Percentiles rank a stretch among this genome's conserved stretches.
Conservation (phyloP, 2,329 filamentous ascomycete genomes). For the Graphilbum sp. region DNA sequence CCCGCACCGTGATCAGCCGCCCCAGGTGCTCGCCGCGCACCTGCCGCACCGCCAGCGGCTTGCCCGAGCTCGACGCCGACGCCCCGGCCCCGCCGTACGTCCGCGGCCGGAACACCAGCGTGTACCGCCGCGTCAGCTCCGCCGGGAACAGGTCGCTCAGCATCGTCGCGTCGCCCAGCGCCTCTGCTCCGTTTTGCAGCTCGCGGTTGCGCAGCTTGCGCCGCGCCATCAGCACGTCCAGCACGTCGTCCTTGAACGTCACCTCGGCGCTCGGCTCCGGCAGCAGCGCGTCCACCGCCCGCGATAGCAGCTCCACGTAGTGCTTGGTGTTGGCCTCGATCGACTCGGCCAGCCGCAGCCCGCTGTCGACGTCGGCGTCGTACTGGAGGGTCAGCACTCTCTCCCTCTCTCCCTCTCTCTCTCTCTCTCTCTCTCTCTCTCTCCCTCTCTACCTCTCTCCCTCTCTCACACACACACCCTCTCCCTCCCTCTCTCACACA, state of each 20-base stretch:
- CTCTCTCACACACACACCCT: background rate
- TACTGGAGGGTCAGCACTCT: conserved; percentile 34
- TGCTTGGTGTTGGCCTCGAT: conserved; percentile 87
- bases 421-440: background rate
- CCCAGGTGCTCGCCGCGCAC: conserved; percentile 88
- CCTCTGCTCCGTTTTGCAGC: conserved; percentile 49
- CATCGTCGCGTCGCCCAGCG: conserved; percentile 44
- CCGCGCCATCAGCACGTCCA: conserved; percentile 92
- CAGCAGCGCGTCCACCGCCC: conserved; percentile 76
- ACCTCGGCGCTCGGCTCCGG: conserved; percentile 63
- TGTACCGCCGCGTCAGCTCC: conserved; percentile 84
- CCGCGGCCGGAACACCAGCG: conserved; percentile 85
- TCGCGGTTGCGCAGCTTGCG: conserved; percentile 74
- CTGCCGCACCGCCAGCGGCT: conserved; percentile 74
- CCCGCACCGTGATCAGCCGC: conserved; percentile 81
- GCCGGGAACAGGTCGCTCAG: conserved; percentile 73
- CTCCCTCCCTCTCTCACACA: background rate
- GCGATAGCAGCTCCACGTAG: conserved; percentile 82
- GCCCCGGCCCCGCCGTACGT: conserved; percentile 55
- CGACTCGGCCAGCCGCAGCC: conserved; percentile 57
- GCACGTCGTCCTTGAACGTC: conserved; percentile 92
- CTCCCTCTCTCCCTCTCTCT: background rate
- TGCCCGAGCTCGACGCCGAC: conserved; percentile 20
- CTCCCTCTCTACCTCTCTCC: background rate
- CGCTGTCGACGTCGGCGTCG: conserved; percentile 47